phyloP scores from a whole-genome alignment of 192 early-diverging fungal species.

The Umbelopsis sp. region DNA sequence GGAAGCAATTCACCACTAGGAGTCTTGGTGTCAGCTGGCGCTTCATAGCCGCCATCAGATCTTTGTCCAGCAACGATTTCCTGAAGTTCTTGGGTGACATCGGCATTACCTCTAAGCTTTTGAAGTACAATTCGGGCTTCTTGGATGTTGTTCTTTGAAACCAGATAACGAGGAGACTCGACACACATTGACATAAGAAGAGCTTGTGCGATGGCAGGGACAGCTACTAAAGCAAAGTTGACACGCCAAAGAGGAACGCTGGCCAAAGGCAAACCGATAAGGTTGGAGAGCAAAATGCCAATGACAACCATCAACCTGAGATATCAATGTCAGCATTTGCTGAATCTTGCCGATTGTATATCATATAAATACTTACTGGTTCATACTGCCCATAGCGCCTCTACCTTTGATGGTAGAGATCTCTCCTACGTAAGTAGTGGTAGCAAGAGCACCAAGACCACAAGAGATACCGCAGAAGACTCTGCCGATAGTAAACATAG shows the following conservation, averaged over 20 bases:
- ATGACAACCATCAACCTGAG: constrained; percentile 65
- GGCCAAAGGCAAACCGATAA: constrained; percentile 63
- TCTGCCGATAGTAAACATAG: constrained; percentile 75
- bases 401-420: constrained; percentile 71
- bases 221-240: constrained; percentile 63
- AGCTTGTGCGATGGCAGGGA: constrained; percentile 62
- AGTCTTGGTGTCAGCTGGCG: background rate
- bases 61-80: constrained; percentile 60
- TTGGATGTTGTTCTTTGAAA: constrained; percentile 63
- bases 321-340: background rate
- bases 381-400: constrained; percentile 71
- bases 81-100: constrained; percentile 64
- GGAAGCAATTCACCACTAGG: background rate
- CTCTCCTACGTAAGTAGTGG: constrained; percentile 77
- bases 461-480: constrained; percentile 73
- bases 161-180: constrained; percentile 77
- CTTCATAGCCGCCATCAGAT: background rate
- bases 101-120: constrained; percentile 54
- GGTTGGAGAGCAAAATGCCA: constrained; percentile 75
- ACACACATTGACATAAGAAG: constrained; percentile 70
- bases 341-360: background rate
- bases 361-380: constrained; percentile 55
- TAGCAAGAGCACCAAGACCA: constrained; percentile 63
- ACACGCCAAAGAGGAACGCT: constrained; percentile 71
- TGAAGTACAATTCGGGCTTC: constrained; percentile 59